Conservation (phyloP, 192 early-diverging fungal species). For the Coemansia sp. region DNA sequence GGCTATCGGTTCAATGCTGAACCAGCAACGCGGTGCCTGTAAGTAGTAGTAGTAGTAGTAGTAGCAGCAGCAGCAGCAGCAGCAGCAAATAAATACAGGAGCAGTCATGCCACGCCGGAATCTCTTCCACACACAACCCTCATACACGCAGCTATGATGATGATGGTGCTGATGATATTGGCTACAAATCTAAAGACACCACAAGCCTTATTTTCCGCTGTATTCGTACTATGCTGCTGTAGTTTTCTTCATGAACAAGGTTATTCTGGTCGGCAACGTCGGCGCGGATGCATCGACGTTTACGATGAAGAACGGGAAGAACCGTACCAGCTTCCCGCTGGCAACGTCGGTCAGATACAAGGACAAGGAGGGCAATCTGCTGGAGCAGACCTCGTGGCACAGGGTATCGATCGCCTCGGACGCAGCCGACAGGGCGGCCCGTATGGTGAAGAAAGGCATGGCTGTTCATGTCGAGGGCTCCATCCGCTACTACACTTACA, state of each 20-base stretch:
- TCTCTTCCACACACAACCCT: too few species aligned
- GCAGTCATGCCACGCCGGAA: too few species aligned
- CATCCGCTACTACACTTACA: constrained; percentile 63
- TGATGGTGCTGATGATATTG: background rate
- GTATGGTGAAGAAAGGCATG: constrained; percentile 62
- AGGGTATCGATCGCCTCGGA: constrained; percentile 52
- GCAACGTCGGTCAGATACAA: constrained; percentile 64
- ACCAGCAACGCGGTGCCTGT: constrained; percentile 30
- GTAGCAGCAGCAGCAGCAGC: too few species aligned
- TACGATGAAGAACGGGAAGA: constrained; percentile 48
- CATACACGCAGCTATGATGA: too few species aligned
- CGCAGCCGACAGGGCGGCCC: constrained; percentile 19
- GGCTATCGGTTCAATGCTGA: constrained; percentile 8
- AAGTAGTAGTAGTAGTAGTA: background rate
- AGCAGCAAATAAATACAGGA: background rate
- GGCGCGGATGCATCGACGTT: constrained; percentile 60
- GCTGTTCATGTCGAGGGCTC: constrained; percentile 66
- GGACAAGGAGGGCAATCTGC: constrained; percentile 64
- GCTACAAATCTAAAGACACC: background rate
- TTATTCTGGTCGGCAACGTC: constrained; percentile 64
- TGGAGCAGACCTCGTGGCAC: constrained; percentile 74
- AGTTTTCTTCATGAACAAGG: constrained; percentile 59
- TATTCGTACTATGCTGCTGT: background rate
- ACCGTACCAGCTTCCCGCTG: constrained; percentile 60
- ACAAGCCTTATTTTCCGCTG: background rate